Percentiles rank a stretch among this genome's conserved stretches.
Conservation (phyloP, 2,329 filamentous ascomycete genomes). For the Leptographium galeiforme region DNA sequence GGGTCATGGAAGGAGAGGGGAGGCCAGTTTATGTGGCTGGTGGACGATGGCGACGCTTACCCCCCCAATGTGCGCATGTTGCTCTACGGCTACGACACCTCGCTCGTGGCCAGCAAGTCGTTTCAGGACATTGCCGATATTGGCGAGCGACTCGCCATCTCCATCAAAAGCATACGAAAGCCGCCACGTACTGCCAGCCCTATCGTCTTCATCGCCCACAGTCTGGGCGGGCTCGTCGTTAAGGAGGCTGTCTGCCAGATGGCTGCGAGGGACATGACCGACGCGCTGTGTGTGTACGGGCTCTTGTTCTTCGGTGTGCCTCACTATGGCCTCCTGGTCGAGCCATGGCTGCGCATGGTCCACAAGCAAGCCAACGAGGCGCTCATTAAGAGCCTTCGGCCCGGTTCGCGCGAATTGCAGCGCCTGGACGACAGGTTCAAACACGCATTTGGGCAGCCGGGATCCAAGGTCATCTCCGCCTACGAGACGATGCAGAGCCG, state of each 20-base stretch:
- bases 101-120: not conserved
- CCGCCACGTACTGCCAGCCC: not conserved
- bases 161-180: not conserved
- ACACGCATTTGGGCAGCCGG: not conserved
- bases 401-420: not conserved
- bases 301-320: not conserved
- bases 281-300: not conserved
- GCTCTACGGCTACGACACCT: not conserved
- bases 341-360: not conserved
- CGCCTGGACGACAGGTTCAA: not conserved
- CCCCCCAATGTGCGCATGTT: not conserved
- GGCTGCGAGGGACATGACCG: not conserved
- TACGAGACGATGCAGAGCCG: not conserved
- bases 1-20: not conserved
- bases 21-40: not conserved
- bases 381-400: not conserved
- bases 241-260: not conserved
- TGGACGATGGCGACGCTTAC: not conserved
- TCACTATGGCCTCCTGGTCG: not conserved
- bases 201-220: not conserved
- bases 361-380: not conserved
- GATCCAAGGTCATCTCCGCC: not conserved
- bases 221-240: not conserved
- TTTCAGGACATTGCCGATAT: not conserved
- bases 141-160: not conserved